Base-by-base conservation (phyloP, 352 stramenopile species). In the Phytophthora fragariae region DNA sequence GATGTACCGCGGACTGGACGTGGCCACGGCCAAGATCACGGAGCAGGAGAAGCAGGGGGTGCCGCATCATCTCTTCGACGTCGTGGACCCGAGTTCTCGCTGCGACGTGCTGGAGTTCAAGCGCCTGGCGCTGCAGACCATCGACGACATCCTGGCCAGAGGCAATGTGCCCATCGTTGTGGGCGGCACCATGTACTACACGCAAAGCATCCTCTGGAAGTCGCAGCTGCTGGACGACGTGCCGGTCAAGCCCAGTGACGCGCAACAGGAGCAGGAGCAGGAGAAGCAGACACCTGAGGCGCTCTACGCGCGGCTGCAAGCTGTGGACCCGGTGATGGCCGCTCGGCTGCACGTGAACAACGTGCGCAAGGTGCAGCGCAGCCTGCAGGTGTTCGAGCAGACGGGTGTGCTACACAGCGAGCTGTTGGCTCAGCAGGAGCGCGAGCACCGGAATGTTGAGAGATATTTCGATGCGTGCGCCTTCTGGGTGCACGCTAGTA, bases 161-260 rank as follows among this genome's bases (percentile, higher is more conserved):
- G 92, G 91, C 49, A 97, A 97, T 62, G 79, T 97, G 39, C 93
- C 93, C 3, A 95, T 98, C 52, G 79, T 98, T n/a, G 92, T 97
- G 10, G 93, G 93, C 29, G 93, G 93, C 53, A 98, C 93, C 37
- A 95, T 97, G 83, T 98, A 98, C 77, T 98, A 98, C 78, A 96
- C 92, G 57, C 93, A 98, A 69, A 90, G 88, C 21, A 80, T 98
- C 37, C 77, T 98, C 37, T 97, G 91, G 91, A 91, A 93, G 37
- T 89, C 89, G 1, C 88, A 96, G 65, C 60, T 98, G 41, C 75
- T 97, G 70, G 90, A 97, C 72, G 86, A 93, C 54, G 84, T 90
- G 9, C 76, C 80, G 0, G 33, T 77, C 50, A 72, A 70, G n/a
- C n/a, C 44, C 11, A 41, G 9, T 12, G 35, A 15, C 35, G 1